Conservation (phyloP, 441 rosid species). For the Capsella rubella region DNA sequence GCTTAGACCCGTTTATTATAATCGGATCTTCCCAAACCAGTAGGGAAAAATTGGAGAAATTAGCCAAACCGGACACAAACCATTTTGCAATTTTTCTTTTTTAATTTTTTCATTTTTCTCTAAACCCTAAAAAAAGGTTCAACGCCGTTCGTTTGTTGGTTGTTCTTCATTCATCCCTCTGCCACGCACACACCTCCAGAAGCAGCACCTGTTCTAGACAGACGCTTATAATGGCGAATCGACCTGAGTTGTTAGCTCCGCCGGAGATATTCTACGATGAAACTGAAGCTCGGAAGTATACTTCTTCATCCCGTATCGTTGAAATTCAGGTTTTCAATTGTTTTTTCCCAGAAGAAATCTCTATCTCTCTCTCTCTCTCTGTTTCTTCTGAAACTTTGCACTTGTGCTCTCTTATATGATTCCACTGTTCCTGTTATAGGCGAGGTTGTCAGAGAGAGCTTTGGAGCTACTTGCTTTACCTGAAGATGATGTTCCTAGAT, state of each 20-base stretch:
- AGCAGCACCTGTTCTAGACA: not conserved
- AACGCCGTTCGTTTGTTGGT: conserved; percentile 25
- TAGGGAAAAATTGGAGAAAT: not conserved
- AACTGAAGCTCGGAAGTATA: conserved; percentile 87
- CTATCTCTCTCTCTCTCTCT: not conserved
- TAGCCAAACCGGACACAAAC: conserved; percentile 13
- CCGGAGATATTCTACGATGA: conserved; percentile 97
- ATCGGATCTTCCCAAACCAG: not conserved
- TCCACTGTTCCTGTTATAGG: conserved; percentile 24
- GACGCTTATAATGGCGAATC: conserved; percentile 55
- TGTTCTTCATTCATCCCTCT: not conserved
- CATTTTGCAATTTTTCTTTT: not conserved
- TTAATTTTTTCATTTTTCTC: not conserved
- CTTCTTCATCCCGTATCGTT: conserved; percentile 89
- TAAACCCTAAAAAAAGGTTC: conserved; percentile 33
- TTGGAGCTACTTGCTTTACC: conserved; percentile 92
- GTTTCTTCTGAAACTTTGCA: not conserved
- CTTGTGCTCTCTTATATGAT: not conserved
- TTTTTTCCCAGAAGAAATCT: not conserved
- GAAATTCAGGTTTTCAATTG: conserved; percentile 72
- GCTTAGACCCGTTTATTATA: conserved; percentile 2
- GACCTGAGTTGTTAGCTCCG: conserved; percentile 79
- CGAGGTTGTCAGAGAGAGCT: conserved; percentile 88
- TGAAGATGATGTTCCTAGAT: conserved; percentile 75
- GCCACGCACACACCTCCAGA: not conserved